These are phyloP conservation scores for Manihot esculenta DNA, from an alignment of 441 rosid genomes.

Conservation along the genomic window DNA sequence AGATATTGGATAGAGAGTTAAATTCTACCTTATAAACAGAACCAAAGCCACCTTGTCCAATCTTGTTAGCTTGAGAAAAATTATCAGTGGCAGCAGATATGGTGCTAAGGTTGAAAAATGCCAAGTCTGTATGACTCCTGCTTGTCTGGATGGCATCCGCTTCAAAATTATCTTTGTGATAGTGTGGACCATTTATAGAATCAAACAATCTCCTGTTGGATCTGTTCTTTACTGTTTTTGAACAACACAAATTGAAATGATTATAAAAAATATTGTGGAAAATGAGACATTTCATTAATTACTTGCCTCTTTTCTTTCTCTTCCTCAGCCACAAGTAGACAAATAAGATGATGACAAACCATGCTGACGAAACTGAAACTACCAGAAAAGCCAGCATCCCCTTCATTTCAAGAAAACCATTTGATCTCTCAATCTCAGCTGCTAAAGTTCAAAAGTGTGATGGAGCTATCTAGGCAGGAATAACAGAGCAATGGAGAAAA, in stretches of 20 bases:
- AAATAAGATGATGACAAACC: background rate
- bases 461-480: too few species aligned
- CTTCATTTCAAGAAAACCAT: background rate
- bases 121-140: background rate
- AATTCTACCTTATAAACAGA: slow-evolving; percentile 26
- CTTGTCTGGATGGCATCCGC: background rate
- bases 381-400: background rate
- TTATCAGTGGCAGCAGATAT: background rate
- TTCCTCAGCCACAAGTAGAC: slow-evolving; percentile 4
- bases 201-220: background rate
- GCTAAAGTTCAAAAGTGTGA: background rate
- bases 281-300: too few species aligned
- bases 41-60: slow-evolving; percentile 33
- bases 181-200: background rate
- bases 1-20: background rate
- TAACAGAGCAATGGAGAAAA: background rate
- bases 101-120: background rate
- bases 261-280: too few species aligned
- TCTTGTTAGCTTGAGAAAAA: slow-evolving; percentile 6
- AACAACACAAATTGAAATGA: background rate
- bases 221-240: background rate
- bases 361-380: slow-evolving; percentile 9
- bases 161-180: background rate
- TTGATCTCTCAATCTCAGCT: slow-evolving; percentile 8
- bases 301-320: background rate